Conservation (phyloP, 1,284 basidiomycete species). For the Heterobasidion parviporum region DNA sequence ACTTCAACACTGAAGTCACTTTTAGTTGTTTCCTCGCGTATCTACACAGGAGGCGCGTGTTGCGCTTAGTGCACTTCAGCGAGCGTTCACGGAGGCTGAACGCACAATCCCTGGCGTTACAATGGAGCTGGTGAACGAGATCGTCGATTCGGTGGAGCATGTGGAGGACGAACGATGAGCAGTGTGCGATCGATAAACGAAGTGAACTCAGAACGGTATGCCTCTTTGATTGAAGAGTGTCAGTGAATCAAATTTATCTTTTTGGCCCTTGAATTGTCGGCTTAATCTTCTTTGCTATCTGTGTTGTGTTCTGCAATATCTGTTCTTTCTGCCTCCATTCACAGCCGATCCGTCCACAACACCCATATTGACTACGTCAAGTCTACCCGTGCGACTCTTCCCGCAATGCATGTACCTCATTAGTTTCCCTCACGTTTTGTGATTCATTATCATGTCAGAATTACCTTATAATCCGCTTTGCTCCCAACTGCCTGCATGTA, state of each 20-base stretch:
- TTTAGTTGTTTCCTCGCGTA: slow-evolving; percentile 81
- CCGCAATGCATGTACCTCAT: background rate
- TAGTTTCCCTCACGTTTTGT: background rate
- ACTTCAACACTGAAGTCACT: background rate
- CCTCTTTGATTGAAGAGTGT: background rate
- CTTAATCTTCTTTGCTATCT: slow-evolving; percentile 1
- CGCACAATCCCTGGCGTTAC: slow-evolving; percentile 80
- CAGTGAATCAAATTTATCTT: slow-evolving; percentile 5
- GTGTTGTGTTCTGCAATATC: background rate
- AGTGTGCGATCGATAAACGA: background rate
- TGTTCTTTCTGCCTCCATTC: background rate
- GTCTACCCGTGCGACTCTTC: background rate
- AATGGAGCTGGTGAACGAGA: slow-evolving; percentile 76
- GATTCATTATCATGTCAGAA: background rate
- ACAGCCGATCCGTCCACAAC: background rate
- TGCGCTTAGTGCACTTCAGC: slow-evolving; percentile 75
- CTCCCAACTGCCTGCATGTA: background rate
- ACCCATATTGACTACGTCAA: background rate
- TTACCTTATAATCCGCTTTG: background rate
- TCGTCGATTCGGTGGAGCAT: slow-evolving; percentile 86
- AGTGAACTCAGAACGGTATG: background rate
- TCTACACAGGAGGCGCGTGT: slow-evolving; percentile 81
- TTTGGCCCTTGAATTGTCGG: slow-evolving; percentile 1
- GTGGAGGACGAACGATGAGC: slow-evolving; percentile 54
- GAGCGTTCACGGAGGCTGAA: slow-evolving; percentile 90